A percentile compares a stretch with the other conserved stretches of the same genome.
Conservation (phyloP, 169 alveolate species). For the Theileria parva region DNA sequence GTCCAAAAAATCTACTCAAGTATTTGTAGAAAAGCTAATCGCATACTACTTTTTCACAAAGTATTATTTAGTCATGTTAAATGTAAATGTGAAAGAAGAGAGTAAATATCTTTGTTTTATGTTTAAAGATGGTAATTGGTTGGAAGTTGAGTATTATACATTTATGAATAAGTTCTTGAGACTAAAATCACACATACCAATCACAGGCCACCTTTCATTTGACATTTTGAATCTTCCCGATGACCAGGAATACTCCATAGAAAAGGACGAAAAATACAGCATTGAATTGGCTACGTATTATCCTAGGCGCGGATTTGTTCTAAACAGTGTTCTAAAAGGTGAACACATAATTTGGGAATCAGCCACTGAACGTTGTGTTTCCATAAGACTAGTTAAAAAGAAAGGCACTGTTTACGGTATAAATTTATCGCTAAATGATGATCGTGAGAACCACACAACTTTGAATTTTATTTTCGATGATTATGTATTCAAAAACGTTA, state of each 20-base stretch:
- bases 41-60: slow-evolving; percentile 8
- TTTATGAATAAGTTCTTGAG: slow-evolving; percentile 11
- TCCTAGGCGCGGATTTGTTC: background rate
- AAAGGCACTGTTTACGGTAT: background rate
- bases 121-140: slow-evolving; percentile 1
- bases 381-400: slow-evolving; percentile 5
- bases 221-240: slow-evolving; percentile 5
- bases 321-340: slow-evolving; percentile 8
- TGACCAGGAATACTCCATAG: background rate
- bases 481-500: background rate
- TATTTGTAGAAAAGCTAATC: slow-evolving; percentile 2
- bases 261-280: slow-evolving; percentile 1
- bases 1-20: background rate
- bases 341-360: slow-evolving; percentile 14
- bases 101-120: background rate
- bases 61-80: slow-evolving; percentile 6
- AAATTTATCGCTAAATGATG: background rate
- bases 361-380: slow-evolving; percentile 3
- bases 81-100: background rate
- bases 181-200: slow-evolving; percentile 7
- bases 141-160: slow-evolving; percentile 6
- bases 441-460: background rate
- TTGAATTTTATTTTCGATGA: slow-evolving; percentile 3
- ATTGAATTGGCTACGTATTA: background rate
- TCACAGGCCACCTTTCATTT: background rate